These are phyloP conservation scores for Friedmanniomyces simplex DNA, from an alignment of 495 filamentous ascomycete species.

Conservation along the genomic window DNA sequence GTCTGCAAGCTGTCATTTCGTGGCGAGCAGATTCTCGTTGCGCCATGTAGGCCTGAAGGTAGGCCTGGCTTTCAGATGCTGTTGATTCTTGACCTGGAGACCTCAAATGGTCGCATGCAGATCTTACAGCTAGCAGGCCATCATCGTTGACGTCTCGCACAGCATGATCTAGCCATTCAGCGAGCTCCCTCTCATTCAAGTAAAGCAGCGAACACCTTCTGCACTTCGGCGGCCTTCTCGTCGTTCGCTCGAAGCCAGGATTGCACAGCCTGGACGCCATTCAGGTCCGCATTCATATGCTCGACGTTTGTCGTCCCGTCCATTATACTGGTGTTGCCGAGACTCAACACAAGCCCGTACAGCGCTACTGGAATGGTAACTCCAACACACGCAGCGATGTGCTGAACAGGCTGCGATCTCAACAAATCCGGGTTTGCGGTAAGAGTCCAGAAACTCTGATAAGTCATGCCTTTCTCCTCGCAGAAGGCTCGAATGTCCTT, in stretches of 20 bases:
- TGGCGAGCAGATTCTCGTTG: no score
- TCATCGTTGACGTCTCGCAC: no score
- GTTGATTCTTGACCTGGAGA: no score
- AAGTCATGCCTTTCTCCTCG: constrained; percentile 46
- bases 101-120: no score
- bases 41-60: no score
- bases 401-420: constrained; percentile 39
- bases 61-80: no score
- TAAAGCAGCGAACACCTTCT: neutral
- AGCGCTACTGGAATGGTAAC: constrained; percentile 48
- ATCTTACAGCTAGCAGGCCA: no score
- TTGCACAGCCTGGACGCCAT: constrained; percentile 41
- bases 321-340: constrained; percentile 48
- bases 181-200: neutral
- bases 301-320: constrained; percentile 35
- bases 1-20: no score
- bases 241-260: neutral
- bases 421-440: constrained; percentile 57
- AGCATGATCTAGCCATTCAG: no score
- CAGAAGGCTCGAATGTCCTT: constrained; percentile 52
- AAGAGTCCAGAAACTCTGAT: constrained; percentile 74
- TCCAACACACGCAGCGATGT: constrained; percentile 37
- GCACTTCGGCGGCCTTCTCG: neutral
- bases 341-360: constrained; percentile 55
- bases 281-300: constrained; percentile 58